A percentile compares a stretch with the other conserved stretches of the same genome.
Conservation (phyloP, 768 basidiomycete species). For the Lactarius psammicola region DNA sequence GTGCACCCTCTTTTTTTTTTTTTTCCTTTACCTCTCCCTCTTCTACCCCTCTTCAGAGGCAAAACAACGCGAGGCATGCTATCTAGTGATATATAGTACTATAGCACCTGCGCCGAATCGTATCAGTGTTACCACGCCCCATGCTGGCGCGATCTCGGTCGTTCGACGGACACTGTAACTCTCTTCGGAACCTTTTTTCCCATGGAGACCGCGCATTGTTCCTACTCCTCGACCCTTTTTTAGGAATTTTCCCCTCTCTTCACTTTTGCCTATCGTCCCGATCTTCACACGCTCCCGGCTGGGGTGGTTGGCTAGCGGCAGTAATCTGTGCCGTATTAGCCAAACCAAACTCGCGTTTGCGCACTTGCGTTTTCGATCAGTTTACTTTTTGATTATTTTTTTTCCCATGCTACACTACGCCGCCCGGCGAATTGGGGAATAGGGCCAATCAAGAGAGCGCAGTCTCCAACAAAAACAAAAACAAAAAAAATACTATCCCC, state of each 20-base stretch:
- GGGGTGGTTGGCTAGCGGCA: neutral
- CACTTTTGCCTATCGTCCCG: neutral
- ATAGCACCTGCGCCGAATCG: neutral
- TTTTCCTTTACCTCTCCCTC: neutral
- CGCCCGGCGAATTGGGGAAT: too few species aligned
- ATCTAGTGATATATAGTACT: neutral
- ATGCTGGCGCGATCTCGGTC: neutral
- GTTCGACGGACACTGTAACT: neutral
- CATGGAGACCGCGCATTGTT: neutral
- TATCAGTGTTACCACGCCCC: neutral
- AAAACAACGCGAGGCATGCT: neutral
- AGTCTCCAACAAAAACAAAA: too few species aligned
- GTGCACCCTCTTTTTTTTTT: neutral
- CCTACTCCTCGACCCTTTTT: neutral
- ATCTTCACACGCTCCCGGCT: neutral
- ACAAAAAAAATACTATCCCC: too few species aligned
- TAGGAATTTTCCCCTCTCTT: neutral
- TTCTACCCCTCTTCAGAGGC: neutral
- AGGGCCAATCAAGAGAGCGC: too few species aligned
- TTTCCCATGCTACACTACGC: too few species aligned
- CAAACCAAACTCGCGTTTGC: too few species aligned
- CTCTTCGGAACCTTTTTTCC: neutral
- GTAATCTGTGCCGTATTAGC: neutral
- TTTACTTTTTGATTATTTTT: too few species aligned
- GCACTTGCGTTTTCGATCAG: too few species aligned